Conservation (phyloP, 208 protist genomes). For the Wallacemonas sp. region DNA sequence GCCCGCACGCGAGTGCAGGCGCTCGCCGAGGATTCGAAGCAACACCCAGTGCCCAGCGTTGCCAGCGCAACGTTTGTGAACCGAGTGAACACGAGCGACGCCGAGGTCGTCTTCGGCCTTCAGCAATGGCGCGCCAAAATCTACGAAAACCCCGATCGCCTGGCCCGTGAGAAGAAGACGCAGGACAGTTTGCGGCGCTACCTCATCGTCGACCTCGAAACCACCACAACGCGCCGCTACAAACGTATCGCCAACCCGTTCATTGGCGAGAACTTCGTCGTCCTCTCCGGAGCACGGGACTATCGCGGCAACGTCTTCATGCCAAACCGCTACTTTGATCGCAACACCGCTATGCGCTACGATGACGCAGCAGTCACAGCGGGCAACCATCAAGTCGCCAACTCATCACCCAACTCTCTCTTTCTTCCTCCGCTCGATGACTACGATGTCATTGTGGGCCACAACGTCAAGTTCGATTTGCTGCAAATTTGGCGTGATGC, state of each 20-base stretch:
- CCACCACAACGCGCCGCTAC: constrained; percentile 85
- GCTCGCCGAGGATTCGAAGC: constrained; percentile 41
- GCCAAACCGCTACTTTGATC: constrained; percentile 78
- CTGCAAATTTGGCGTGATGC: constrained; percentile 87
- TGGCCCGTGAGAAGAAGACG: constrained; percentile 71
- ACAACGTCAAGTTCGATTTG: constrained; percentile 94
- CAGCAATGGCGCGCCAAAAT: constrained; percentile 89
- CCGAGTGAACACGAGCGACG: constrained; percentile 85
- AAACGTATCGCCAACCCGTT: constrained; percentile 92
- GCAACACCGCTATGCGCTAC: constrained; percentile 75
- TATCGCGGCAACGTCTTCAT: constrained; percentile 91
- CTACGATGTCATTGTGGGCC: constrained; percentile 91
- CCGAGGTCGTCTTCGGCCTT: constrained; percentile 86
- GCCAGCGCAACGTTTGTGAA: constrained; percentile 80
- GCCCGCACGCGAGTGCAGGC: constrained; percentile 35
- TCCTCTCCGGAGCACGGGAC: constrained; percentile 86
- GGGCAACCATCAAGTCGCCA: constrained; percentile 65
- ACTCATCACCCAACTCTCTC: constrained; percentile 77
- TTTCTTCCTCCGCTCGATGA: constrained; percentile 88
- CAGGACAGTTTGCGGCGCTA: constrained; percentile 62
- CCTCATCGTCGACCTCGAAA: constrained; percentile 90
- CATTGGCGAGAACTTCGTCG: constrained; percentile 87
- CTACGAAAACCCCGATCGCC: constrained; percentile 77
- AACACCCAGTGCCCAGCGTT: constrained; percentile 70
- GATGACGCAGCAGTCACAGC: constrained; percentile 73